Evolutionary conservation across 148 eudicot genomes (phyloP), one percentile per base, ranked within the genome.

Genomic region (Arctostaphylos glauca): DNA sequence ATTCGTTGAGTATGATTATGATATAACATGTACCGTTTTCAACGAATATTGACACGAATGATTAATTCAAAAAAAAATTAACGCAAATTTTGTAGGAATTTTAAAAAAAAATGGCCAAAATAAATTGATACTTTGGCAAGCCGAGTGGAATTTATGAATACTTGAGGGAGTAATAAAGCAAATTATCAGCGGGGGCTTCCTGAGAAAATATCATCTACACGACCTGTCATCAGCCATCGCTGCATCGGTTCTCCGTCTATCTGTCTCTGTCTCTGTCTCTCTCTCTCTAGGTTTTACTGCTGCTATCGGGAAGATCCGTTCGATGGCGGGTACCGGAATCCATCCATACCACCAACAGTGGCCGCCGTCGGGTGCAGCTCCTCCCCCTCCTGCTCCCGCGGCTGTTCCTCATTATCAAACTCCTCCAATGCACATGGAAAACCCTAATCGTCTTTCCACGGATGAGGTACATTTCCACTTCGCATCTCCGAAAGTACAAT

Each of bases 291-390:
- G 78, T 58, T 48, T 75, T 75, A 25, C 7, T 23, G 43, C 21
- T 48, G 78, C 5, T 52, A 49, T 5, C 23, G 31, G 23, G 58
- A 50, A 46, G 31, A 21, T 75, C 18, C 80, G 21, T 16, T 44
- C 0, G 64, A 92, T 92, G 95, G 91, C 92, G 47, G 92, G 93
- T 43, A 68, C 90, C 5, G 91, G 91, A 58, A 91, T 92, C 23
- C 92, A 92, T 74, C 95, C 92, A 2, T 92, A 89, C 81, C 93
- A 91, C 43, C 84, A 81, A 77, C 86, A 81, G 56, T 82, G 84
- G 86, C 81, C 73, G 56, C 80, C 86, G 4, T 74, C 82, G 0
- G 50, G 82, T 3, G 64, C 85, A 0, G 74, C 84, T 25, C 87
- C 92, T 44, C 90, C 95, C 12, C 84, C 91, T 23, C 81, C 92